These are phyloP conservation scores for Phytopythium boreale DNA, from an alignment of 352 stramenopile genomes.

Conservation along the genomic window DNA sequence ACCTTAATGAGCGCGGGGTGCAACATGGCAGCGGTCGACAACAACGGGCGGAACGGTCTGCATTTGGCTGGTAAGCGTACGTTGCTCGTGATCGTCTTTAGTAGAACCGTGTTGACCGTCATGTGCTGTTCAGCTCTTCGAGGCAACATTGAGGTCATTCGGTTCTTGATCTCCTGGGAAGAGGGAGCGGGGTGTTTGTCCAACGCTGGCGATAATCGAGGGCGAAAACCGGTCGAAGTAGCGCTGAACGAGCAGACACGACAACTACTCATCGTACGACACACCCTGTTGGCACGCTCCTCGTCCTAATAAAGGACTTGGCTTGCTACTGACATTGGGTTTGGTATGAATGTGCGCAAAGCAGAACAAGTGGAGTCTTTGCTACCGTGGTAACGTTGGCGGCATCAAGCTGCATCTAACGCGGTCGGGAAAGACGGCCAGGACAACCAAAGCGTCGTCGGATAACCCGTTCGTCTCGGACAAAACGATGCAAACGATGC, in stretches of 20 bases:
- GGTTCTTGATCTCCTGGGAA: conserved; percentile 52
- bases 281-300: neutral
- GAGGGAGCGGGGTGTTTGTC: conserved; percentile 29
- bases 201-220: conserved; percentile 24
- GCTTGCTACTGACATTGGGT: neutral
- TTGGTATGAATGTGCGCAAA: neutral
- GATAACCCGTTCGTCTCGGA: conserved; percentile 15
- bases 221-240: conserved; percentile 34
- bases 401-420: conserved; percentile 23
- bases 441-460: neutral
- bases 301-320: too few relatives aligned
- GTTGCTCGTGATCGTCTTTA: neutral
- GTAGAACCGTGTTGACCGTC: neutral
- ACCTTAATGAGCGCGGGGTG: conserved; percentile 32
- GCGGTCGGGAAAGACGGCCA: conserved; percentile 1
- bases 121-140: conserved; percentile 16
- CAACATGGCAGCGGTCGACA: conserved; percentile 26
- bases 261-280: conserved; percentile 28
- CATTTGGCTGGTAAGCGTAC: conserved; percentile 42
- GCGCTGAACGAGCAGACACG: conserved; percentile 23
- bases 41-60: conserved; percentile 33
- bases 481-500: conserved; percentile 24
- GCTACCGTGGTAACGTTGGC: conserved; percentile 29
- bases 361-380: conserved; percentile 42
- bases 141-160: conserved; percentile 24